These are phyloP conservation scores for Lepraria neglecta DNA, from an alignment of 495 filamentous ascomycete genomes.

Conservation along the genomic window DNA sequence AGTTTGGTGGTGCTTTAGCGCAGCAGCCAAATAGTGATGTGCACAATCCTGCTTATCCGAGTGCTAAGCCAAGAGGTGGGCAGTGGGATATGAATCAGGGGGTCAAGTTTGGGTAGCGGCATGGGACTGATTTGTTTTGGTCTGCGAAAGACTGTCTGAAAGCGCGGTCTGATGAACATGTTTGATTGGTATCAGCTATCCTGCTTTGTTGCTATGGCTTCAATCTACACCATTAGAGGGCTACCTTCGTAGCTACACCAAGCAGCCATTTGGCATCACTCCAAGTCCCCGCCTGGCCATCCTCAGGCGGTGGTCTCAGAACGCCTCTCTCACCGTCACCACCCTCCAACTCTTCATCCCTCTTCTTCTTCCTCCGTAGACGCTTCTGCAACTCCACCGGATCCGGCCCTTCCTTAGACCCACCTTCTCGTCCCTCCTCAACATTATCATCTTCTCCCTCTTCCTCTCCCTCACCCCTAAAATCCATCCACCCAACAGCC, in stretches of 20 bases:
- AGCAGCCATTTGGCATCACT: slow-evolving; percentile 23
- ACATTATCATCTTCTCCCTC: slow-evolving; percentile 1
- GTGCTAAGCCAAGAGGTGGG: slow-evolving; percentile 21
- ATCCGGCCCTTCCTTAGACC: neutral
- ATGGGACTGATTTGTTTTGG: neutral
- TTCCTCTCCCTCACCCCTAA: slow-evolving; percentile 9
- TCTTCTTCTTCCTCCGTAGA: slow-evolving; percentile 6
- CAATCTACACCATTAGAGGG: neutral
- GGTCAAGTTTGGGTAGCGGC: slow-evolving; percentile 52
- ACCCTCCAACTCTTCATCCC: neutral
- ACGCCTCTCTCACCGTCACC: neutral
- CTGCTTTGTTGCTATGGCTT: too few species aligned
- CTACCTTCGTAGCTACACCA: slow-evolving; percentile 16
- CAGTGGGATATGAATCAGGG: slow-evolving; percentile 59
- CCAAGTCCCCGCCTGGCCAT: slow-evolving; percentile 12
- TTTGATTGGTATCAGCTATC: too few species aligned
- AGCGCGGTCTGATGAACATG: neutral
- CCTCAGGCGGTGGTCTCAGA: slow-evolving; percentile 15
- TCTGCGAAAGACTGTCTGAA: neutral
- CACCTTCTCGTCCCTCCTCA: neutral
- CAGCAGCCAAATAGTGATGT: slow-evolving; percentile 24
- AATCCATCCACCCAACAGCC: slow-evolving; percentile 27
- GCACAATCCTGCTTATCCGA: slow-evolving; percentile 28
- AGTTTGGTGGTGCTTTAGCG: slow-evolving; percentile 46
- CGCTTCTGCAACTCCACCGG: slow-evolving; percentile 14